These are phyloP conservation scores for Cucumis hystrix DNA, from an alignment of 306 rosid species.

Conservation along the genomic window DNA sequence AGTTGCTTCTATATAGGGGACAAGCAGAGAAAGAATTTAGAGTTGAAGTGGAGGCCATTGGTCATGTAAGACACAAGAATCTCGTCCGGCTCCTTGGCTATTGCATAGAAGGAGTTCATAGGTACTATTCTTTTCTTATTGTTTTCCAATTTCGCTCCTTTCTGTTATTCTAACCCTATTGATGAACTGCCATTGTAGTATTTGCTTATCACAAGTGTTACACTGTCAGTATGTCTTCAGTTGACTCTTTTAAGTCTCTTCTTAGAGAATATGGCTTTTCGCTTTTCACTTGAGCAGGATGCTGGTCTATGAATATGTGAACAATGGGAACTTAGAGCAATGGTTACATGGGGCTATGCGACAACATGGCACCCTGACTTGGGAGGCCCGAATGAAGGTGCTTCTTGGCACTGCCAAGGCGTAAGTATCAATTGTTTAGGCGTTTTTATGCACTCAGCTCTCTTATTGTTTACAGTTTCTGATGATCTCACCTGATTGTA, in stretches of 20 bases:
- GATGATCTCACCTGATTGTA: not conserved
- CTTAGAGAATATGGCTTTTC: not conserved
- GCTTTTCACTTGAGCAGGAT: conserved; percentile 36
- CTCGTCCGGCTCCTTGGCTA: conserved; percentile 88
- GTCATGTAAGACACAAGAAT: conserved; percentile 93
- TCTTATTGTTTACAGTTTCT: not conserved
- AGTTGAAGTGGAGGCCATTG: conserved; percentile 98
- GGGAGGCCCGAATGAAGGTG: conserved; percentile 93
- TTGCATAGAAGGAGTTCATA: conserved; percentile 87
- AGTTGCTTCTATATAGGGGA: conserved; percentile 44
- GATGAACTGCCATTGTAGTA: not conserved
- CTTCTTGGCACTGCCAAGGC: conserved; percentile 88
- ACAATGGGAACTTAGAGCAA: conserved; percentile 91
- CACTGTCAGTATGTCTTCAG: not conserved
- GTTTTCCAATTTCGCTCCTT: not conserved
- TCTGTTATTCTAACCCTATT: not conserved
- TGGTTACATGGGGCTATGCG: conserved; percentile 86
- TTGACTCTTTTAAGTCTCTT: not conserved
- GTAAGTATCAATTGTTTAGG: conserved; percentile 31
- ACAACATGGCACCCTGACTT: conserved; percentile 62
- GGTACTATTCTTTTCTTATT: conserved; percentile 24
- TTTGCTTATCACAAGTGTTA: not conserved
- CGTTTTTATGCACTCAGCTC: not conserved
- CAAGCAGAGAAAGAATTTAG: conserved; percentile 98
- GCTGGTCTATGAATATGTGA: conserved; percentile 90